These are phyloP conservation scores for Aegilops longissima DNA, from an alignment of 176 grass and related monocot species.

Conservation along the genomic window DNA sequence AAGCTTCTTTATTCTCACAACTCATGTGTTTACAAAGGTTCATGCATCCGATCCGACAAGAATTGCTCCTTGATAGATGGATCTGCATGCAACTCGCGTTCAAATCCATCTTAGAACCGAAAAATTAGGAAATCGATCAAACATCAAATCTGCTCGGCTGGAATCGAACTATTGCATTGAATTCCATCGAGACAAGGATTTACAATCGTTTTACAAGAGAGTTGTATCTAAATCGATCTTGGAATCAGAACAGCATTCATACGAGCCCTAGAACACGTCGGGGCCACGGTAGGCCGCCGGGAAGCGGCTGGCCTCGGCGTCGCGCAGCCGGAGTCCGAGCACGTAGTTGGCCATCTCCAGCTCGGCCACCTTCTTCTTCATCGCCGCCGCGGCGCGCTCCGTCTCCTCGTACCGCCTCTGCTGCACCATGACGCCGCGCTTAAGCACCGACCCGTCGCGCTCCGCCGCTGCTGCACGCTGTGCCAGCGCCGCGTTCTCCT, in stretches of 20 bases:
- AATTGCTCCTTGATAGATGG: too few relatives aligned
- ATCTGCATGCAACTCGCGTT: too few relatives aligned
- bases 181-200: not conserved
- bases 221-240: not conserved
- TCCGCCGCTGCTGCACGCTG: not conserved
- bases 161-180: not conserved
- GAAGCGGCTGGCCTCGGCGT: not conserved
- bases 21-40: too few relatives aligned
- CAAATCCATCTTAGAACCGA: too few relatives aligned
- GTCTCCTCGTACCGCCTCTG: not conserved
- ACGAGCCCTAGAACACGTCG: not conserved
- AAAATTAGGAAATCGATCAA: too few relatives aligned
- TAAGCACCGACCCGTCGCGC: not conserved
- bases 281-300: not conserved
- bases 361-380: slow-evolving; percentile 13
- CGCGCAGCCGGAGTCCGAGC: not conserved
- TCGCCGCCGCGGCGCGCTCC: not conserved
- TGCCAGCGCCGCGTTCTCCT: not conserved
- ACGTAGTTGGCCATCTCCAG: slow-evolving; percentile 33
- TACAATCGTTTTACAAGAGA: not conserved
- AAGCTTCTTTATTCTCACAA: slow-evolving; percentile 2
- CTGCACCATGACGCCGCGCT: slow-evolving; percentile 1
- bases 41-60: too few relatives aligned
- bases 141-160: not conserved
- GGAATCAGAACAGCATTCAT: not conserved